Evolutionary conservation across 164 flowering plant genomes (phyloP).

Genomic region (Chimonanthus praecox): DNA sequence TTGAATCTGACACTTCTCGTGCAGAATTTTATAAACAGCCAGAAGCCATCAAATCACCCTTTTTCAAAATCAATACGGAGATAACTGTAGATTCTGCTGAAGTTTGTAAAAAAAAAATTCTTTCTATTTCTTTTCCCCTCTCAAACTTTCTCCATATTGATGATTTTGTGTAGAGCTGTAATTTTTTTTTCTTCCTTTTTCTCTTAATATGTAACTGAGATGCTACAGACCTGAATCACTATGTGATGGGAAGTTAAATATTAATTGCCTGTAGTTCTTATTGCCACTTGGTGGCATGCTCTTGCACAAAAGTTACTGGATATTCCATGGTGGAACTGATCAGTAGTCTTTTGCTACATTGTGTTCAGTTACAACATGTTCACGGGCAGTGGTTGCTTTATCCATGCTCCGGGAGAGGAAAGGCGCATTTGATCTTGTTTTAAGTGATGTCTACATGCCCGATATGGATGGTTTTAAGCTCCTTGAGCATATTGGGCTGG

Average conservation of each 20-base stretch:
- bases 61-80: neutral
- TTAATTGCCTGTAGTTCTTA: neutral
- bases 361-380: constrained; percentile 29
- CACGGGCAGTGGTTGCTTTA: constrained; percentile 24
- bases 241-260: neutral
- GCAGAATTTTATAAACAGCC: neutral
- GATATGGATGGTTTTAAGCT: constrained; percentile 37
- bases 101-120: neutral
- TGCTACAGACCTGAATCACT: neutral
- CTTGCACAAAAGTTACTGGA: neutral
- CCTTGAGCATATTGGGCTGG: constrained; percentile 25
- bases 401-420: constrained; percentile 22
- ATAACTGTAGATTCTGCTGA: neutral
- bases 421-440: constrained; percentile 28
- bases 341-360: neutral
- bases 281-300: neutral
- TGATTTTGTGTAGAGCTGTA: neutral
- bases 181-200: neutral
- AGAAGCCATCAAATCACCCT: neutral
- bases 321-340: neutral
- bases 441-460: constrained; percentile 35
- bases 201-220: neutral
- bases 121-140: neutral
- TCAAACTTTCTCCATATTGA: neutral
- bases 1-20: neutral